Conservation (phyloP, 192 early-diverging fungal species). For the Pilaira anomala region DNA sequence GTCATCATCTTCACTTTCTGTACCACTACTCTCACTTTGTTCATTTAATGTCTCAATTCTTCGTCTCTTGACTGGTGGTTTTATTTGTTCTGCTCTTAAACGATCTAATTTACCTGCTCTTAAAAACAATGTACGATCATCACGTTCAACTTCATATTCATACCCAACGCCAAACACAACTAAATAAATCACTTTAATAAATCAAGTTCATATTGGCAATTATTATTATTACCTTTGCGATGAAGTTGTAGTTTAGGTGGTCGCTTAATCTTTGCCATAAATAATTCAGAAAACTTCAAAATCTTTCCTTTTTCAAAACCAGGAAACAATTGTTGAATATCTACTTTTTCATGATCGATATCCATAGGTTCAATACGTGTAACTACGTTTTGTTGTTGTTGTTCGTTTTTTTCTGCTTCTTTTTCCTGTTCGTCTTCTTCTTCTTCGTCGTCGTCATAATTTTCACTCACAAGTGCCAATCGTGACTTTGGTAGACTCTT, state of each 20-base stretch:
- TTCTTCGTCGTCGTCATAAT: conserved; percentile 50
- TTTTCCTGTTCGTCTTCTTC: conserved; percentile 42
- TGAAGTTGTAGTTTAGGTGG: conserved; percentile 31
- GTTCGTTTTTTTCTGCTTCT: conserved; percentile 28
- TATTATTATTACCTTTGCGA: conserved; percentile 32
- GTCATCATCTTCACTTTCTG: conserved; percentile 15
- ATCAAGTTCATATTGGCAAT: neutral
- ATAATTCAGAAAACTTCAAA: conserved; percentile 62
- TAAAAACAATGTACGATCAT: conserved; percentile 29
- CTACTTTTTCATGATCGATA: conserved; percentile 20
- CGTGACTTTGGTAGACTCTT: conserved; percentile 10
- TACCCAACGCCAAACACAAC: conserved; percentile 23
- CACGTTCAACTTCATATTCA: conserved; percentile 31
- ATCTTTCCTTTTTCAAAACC: conserved; percentile 58
- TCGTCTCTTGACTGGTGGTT: conserved; percentile 10
- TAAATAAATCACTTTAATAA: neutral
- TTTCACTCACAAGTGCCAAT: conserved; percentile 33
- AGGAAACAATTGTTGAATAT: conserved; percentile 56
- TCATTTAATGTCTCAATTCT: conserved; percentile 23
- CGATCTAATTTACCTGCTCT: conserved; percentile 13
- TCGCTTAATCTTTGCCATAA: conserved; percentile 43
- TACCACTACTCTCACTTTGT: conserved; percentile 18
- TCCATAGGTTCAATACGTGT: neutral
- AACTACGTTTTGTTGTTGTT: conserved; percentile 20
- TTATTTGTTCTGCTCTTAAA: neutral